These are phyloP conservation scores for Suillus brevipes DNA, from an alignment of 768 basidiomycete species.

Conservation along the genomic window DNA sequence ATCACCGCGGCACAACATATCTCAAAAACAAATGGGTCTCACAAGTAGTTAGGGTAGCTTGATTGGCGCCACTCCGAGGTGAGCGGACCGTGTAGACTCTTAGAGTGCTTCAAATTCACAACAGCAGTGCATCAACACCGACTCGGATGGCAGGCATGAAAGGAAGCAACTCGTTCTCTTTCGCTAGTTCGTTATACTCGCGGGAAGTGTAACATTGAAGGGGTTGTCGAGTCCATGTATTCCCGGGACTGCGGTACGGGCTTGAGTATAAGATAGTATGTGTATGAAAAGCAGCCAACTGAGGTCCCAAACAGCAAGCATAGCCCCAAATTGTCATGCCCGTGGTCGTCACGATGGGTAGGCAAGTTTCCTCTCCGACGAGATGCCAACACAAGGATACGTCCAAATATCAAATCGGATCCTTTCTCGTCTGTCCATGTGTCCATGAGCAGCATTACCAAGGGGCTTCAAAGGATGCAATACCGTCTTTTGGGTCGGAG, in stretches of 20 bases:
- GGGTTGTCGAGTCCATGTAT: slow-evolving; percentile 43
- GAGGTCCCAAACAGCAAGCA: neutral
- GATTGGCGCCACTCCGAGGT: slow-evolving; percentile 97
- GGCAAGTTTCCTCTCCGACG: slow-evolving; percentile 46
- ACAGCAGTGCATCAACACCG: neutral
- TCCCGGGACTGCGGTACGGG: slow-evolving; percentile 26
- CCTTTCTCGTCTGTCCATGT: slow-evolving; percentile 26
- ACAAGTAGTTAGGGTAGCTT: slow-evolving; percentile 91
- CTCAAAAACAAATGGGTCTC: slow-evolving; percentile 2
- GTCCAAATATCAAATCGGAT: slow-evolving; percentile 46
- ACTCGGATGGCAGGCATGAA: neutral
- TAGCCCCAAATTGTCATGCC: neutral
- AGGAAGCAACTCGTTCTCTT: slow-evolving; percentile 67
- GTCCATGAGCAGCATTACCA: slow-evolving; percentile 55
- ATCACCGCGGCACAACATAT: slow-evolving; percentile 58
- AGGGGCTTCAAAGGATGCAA: slow-evolving; percentile 46
- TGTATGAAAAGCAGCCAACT: slow-evolving; percentile 34
- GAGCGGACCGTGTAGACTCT: slow-evolving; percentile 33
- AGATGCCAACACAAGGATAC: slow-evolving; percentile 49
- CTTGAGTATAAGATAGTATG: slow-evolving; percentile 81
- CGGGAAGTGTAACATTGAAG: slow-evolving; percentile 91
- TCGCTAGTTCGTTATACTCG: slow-evolving; percentile 65
- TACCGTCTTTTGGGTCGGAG: slow-evolving; percentile 39
- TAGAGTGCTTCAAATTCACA: slow-evolving; percentile 68
- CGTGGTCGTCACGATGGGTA: slow-evolving; percentile 25